Conservation (phyloP, 2,329 filamentous ascomycete genomes). For the Pyrenochaeta sp. region DNA sequence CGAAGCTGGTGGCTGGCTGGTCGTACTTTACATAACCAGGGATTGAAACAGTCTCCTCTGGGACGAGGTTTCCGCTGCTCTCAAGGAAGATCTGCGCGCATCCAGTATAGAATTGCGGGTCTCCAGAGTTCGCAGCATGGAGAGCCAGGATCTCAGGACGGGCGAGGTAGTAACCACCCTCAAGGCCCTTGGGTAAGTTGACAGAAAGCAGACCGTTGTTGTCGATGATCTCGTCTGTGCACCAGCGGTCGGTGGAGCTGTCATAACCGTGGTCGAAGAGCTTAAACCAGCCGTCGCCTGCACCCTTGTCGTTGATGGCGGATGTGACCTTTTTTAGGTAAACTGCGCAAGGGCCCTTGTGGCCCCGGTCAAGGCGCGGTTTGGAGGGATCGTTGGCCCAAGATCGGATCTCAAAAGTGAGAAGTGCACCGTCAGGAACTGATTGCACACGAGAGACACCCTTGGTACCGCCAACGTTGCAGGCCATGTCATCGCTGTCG, state of each 20-base stretch:
- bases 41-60: constrained; percentile 67
- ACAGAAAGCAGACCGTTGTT: constrained; percentile 71
- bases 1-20: constrained; percentile 67
- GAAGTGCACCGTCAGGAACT: constrained; percentile 60
- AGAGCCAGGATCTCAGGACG: constrained; percentile 75
- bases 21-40: constrained; percentile 69
- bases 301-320: constrained; percentile 59
- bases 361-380: constrained; percentile 66
- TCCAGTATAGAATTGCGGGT: constrained; percentile 75
- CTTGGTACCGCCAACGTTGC: constrained; percentile 63
- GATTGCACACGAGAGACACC: constrained; percentile 59
- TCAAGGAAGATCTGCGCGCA: constrained; percentile 76
- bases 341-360: constrained; percentile 75
- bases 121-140: constrained; percentile 65
- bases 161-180: constrained; percentile 74
- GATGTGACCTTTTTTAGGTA: constrained; percentile 75
- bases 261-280: constrained; percentile 76
- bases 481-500: constrained; percentile 71
- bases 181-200: constrained; percentile 67
- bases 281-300: constrained; percentile 79
- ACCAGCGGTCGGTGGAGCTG: constrained; percentile 66
- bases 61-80: constrained; percentile 57
- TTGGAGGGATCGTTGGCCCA: constrained; percentile 65
- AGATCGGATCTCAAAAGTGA: constrained; percentile 73
- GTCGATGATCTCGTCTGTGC: constrained; percentile 72